Conservation (phyloP, 306 rosid species). For the Luffa acutangula region DNA sequence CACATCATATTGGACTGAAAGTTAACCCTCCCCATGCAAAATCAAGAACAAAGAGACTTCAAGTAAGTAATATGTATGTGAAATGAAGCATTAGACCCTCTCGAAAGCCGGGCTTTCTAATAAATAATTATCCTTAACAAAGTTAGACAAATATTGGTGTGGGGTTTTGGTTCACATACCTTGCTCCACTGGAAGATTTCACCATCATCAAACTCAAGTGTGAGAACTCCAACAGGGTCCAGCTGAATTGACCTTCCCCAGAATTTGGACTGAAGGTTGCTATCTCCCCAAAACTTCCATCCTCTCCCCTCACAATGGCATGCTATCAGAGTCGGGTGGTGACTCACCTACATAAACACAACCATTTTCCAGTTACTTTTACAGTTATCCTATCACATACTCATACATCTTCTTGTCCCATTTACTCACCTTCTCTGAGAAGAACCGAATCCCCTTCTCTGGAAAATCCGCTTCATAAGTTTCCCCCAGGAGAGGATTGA, state of each 20-base stretch:
- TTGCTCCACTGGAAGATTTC: slow-evolving; percentile 98
- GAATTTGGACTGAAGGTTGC: slow-evolving; percentile 85
- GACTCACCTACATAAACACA: slow-evolving; percentile 62
- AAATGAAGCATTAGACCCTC: not conserved
- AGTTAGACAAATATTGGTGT: not conserved
- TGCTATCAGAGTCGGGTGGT: slow-evolving; percentile 95
- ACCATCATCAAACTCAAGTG: slow-evolving; percentile 86
- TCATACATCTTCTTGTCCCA: not conserved
- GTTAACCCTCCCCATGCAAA: not conserved
- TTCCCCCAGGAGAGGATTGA: slow-evolving; percentile 95
- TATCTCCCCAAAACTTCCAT: slow-evolving; percentile 97
- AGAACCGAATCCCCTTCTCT: slow-evolving; percentile 85
- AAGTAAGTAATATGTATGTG: not conserved
- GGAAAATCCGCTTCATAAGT: slow-evolving; percentile 95
- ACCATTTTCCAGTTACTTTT: not conserved
- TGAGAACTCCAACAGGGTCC: slow-evolving; percentile 84
- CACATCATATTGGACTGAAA: not conserved
- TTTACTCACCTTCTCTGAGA: slow-evolving; percentile 87
- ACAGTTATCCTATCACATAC: not conserved
- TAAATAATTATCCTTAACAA: not conserved
- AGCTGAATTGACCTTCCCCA: slow-evolving; percentile 98
- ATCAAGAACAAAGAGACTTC: not conserved
- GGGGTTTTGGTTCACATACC: slow-evolving; percentile 29
- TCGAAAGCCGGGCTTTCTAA: not conserved
- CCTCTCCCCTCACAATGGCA: slow-evolving; percentile 99